Percentiles rank a stretch among this genome's conserved stretches.
Evolutionary conservation across 2,329 filamentous ascomycete genomes (phyloP).

Genomic region (Aspergillus chevalieri): DNA sequence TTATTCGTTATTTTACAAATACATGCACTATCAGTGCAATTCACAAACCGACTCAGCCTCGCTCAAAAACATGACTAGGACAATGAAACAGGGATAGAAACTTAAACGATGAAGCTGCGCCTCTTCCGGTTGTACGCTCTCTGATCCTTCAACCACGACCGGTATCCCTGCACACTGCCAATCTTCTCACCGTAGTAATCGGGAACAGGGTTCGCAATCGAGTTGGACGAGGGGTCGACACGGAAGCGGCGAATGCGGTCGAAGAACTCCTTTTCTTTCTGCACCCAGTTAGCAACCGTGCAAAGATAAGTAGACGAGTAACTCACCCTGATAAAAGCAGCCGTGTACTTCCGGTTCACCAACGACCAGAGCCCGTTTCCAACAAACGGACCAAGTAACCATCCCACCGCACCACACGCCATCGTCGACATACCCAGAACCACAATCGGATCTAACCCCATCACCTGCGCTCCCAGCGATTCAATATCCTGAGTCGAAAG

Average conservation of each 20-base stretch:
- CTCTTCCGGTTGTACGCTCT: conserved; percentile 93
- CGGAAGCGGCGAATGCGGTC: conserved; percentile 84
- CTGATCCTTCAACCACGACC: conserved; percentile 96
- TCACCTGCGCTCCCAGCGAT: conserved; percentile 54
- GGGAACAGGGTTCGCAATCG: conserved; percentile 84
- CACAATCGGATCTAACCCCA: conserved; percentile 83
- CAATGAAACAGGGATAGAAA: not conserved
- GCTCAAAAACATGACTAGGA: no score
- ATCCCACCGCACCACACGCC: conserved; percentile 71
- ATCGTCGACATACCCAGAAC: conserved; percentile 75
- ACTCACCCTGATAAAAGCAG: conserved; percentile 64
- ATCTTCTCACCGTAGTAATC: conserved; percentile 99
- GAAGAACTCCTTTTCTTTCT: conserved; percentile 95
- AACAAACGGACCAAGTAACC: conserved; percentile 77
- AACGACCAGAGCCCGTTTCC: conserved; percentile 75
- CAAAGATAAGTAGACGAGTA: not conserved
- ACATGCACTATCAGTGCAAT: not conserved
- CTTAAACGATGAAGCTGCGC: conserved; percentile 35
- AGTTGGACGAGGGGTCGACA: conserved; percentile 83
- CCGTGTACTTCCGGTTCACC: conserved; percentile 63
- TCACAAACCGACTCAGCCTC: not conserved
- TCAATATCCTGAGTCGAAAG: conserved; percentile 69
- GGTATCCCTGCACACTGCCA: conserved; percentile 80
- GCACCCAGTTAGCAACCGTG: conserved; percentile 6
- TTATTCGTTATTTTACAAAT: not conserved